Conservation (phyloP, 2,329 filamentous ascomycete species). For the Hypoxylon rubiginosum region DNA sequence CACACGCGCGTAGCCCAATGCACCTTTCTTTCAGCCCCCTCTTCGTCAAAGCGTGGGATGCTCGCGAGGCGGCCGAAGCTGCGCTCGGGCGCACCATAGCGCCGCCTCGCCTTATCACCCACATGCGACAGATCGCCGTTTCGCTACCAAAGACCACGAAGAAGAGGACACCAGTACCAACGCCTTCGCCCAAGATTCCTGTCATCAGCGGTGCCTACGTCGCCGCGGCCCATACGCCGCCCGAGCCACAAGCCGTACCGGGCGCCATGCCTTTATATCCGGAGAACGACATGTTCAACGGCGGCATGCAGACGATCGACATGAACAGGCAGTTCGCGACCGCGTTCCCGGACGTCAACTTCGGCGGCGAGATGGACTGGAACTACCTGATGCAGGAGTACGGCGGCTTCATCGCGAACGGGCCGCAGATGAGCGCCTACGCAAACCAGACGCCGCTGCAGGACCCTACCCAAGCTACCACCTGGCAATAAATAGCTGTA, state of each 20-base stretch:
- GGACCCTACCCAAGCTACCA: constrained; percentile 26
- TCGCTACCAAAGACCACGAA: constrained; percentile 52
- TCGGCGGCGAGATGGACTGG: constrained; percentile 54
- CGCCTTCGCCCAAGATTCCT: constrained; percentile 48
- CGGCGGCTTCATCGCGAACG: constrained; percentile 44
- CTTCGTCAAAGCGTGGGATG: constrained; percentile 74
- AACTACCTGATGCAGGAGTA: constrained; percentile 51
- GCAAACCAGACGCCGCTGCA: constrained; percentile 33
- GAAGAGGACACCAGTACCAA: constrained; percentile 49
- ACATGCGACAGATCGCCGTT: constrained; percentile 60
- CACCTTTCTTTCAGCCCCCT: constrained; percentile 69
- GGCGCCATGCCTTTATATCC: constrained; percentile 42
- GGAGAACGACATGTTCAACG: constrained; percentile 42
- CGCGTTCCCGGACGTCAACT: constrained; percentile 51
- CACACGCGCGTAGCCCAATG: constrained; percentile 67
- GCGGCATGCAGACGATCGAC: constrained; percentile 43
- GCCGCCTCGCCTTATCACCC: constrained; percentile 62
- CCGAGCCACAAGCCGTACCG: constrained; percentile 35
- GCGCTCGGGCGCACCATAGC: constrained; percentile 59
- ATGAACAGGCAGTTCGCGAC: constrained; percentile 49
- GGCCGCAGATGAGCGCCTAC: constrained; percentile 44
- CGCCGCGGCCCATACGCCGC: constrained; percentile 36
- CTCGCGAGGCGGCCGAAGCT: constrained; percentile 63
- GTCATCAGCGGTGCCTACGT: constrained; percentile 42
- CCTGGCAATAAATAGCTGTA: constrained; percentile 35